Evolutionary conservation across 2,329 filamentous ascomycete species (phyloP).

Genomic region (Immersiporthe knoxdaviesiana): DNA sequence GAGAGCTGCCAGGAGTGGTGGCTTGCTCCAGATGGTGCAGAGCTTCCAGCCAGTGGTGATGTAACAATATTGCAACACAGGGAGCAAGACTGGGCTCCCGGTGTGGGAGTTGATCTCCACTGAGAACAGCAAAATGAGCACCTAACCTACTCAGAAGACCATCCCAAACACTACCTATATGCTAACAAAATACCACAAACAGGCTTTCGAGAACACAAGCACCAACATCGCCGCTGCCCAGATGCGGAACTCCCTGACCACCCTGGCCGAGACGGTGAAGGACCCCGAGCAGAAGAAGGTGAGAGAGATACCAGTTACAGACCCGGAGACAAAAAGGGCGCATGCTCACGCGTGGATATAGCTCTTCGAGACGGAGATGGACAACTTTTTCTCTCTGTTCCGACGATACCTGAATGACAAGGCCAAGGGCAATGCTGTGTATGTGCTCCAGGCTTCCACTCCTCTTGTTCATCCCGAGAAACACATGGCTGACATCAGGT

Average conservation of each 20-base stretch:
- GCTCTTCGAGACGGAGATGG: conserved; percentile 99
- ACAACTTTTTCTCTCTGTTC: conserved; percentile 99
- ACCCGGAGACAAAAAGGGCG: background rate
- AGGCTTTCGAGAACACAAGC: conserved; percentile 99
- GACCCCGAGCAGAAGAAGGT: conserved; percentile 86
- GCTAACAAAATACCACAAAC: conserved; percentile 29
- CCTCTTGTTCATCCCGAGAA: conserved; percentile 29
- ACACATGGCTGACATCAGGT: conserved; percentile 16
- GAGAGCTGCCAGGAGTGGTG: background rate
- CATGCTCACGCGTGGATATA: conserved; percentile 40
- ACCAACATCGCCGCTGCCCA: conserved; percentile 97
- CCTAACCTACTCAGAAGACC: background rate
- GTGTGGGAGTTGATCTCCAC: background rate
- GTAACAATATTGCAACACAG: background rate
- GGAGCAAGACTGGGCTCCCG: background rate
- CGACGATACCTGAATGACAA: conserved; percentile 98
- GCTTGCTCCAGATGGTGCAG: background rate
- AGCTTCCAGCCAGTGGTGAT: background rate
- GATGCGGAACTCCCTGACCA: conserved; percentile 97
- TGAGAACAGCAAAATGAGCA: background rate
- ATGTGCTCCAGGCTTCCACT: conserved; percentile 41
- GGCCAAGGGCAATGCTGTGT: conserved; percentile 93
- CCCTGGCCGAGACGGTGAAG: conserved; percentile 85
- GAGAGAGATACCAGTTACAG: conserved; percentile 41
- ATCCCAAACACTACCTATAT: background rate